A percentile compares a stretch with the other conserved stretches of the same genome.
Evolutionary conservation across 1,284 basidiomycete species (phyloP).

Genomic region (Kwoniella shivajii): DNA sequence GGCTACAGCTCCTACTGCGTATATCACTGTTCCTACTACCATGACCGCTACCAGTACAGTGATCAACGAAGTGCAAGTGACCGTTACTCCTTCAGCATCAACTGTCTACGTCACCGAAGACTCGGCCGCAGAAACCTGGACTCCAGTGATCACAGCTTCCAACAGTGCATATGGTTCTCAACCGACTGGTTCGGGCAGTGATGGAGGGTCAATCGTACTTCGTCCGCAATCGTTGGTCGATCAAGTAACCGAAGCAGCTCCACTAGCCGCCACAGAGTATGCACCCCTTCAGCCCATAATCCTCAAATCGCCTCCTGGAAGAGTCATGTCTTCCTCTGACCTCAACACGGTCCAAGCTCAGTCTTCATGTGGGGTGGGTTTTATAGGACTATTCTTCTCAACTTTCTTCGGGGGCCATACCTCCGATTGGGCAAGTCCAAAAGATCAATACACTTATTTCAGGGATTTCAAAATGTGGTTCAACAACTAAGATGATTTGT

Average conservation of each 20-base stretch:
- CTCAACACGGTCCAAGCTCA: not conserved
- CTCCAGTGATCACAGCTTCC: no score
- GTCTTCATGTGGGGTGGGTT: slow-evolving; percentile 10
- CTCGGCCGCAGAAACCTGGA: no score
- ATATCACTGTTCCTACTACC: slow-evolving; percentile 7
- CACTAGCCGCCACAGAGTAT: not conserved
- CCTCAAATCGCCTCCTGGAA: slow-evolving; percentile 3
- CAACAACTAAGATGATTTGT: slow-evolving; percentile 30
- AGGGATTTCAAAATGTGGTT: slow-evolving; percentile 63
- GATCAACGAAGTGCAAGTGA: not conserved
- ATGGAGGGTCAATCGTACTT: no score
- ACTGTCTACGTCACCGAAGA: slow-evolving; percentile 5
- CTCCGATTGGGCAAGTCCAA: slow-evolving; percentile 64
- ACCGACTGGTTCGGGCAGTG: no score
- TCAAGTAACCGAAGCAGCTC: not conserved
- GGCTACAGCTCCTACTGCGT: slow-evolving; percentile 3
- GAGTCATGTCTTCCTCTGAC: not conserved
- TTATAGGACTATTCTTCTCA: slow-evolving; percentile 24
- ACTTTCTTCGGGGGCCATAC: slow-evolving; percentile 80
- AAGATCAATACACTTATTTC: slow-evolving; percentile 72
- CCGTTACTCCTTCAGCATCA: not conserved
- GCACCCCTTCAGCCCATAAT: slow-evolving; percentile 5
- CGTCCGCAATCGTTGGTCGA: no score
- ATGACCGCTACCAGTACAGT: not conserved
- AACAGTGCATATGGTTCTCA: no score